Base-by-base conservation (phyloP, 164 flowering plant genomes). In the Aristolochia contorta region DNA sequence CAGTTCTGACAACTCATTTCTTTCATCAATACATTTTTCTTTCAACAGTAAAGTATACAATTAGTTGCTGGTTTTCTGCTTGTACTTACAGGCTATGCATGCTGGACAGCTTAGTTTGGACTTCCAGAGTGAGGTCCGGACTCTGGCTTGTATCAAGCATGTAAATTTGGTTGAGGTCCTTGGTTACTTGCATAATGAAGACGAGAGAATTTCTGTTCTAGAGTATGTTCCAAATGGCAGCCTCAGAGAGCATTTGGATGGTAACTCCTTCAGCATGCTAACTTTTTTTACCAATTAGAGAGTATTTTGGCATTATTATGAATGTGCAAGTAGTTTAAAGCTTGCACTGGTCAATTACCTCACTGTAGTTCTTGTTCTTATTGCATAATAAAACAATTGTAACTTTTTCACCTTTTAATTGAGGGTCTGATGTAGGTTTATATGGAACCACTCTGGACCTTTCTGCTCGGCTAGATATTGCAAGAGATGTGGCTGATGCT, bases 211-310 rank as follows among this genome's bases (percentile, higher is more conserved):
- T 58, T 75, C 90, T 54, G 80, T 93, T 47, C 82, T 85, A 7
- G 99, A 93, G 78, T 82, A 84, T 72, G 97, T 93, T 50, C 79
- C 97, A 18, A 90, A 82, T 72, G 99, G 99, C 70, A 93, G 86
- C n/a, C 92, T 93, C 48, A 73, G 99, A 66, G 96, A 90, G 66
- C 97, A 90, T 72, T 79, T 93, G 79, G 97, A 93, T 56, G 72
- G 99, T 90, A 71, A 79, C 88, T n/a, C n/a, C n/a, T 32, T 32
- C 33, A 3, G 3, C 7, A 32, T 3, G 4, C 3, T 32, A 7
- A 32, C 7, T 7, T 3, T 32, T 32, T 3, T 32, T n/a, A 7
- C 7, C 7, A 3, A 32, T 27, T 2, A 5, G 30, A 27, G 5
- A 5, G 5, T 27, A 5, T 27, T 27, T 27, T 27, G 30, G 30